Percentiles rank a stretch among this genome's conserved stretches.
Evolutionary conservation across 139 green algal genomes (phyloP).

Genomic region (Chlorella sp.): DNA sequence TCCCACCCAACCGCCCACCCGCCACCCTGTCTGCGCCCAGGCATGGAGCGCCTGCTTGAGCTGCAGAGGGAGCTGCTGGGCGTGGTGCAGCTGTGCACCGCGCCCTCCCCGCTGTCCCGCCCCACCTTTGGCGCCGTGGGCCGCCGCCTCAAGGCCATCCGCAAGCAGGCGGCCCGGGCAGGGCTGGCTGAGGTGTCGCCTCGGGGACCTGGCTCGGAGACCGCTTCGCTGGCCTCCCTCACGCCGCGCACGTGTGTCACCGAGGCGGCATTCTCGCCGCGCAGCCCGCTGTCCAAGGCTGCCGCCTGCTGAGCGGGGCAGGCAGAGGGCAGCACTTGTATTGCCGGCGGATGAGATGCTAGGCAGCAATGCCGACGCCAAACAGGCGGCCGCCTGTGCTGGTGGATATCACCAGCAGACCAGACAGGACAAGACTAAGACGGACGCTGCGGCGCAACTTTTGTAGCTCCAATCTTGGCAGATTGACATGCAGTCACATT

Average conservation of each 20-base stretch:
- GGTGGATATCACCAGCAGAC: no score
- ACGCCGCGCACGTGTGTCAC: constrained; percentile 24
- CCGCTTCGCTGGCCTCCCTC: neutral
- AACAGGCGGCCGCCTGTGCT: no score
- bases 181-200: neutral
- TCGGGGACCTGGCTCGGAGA: neutral
- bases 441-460: no score
- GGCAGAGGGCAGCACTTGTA: no score
- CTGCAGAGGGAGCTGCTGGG: constrained; percentile 38
- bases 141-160: constrained; percentile 14
- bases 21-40: neutral
- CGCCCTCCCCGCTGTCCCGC: neutral
- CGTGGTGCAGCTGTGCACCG: constrained; percentile 38
- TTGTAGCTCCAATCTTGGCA: no score
- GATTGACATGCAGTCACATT: no score
- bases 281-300: neutral
- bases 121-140: constrained; percentile 37
- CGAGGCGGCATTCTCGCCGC: neutral
- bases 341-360: no score
- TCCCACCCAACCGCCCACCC: neutral
- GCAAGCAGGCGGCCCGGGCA: neutral
- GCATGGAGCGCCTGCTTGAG: constrained; percentile 44
- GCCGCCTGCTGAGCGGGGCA: neutral
- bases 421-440: no score
- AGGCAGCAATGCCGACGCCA: no score